Percentiles rank a stretch among this genome's conserved stretches.
phyloP scores from a whole-genome alignment of 2,329 filamentous ascomycete species.

The Bimuria novae-zelandiae region DNA sequence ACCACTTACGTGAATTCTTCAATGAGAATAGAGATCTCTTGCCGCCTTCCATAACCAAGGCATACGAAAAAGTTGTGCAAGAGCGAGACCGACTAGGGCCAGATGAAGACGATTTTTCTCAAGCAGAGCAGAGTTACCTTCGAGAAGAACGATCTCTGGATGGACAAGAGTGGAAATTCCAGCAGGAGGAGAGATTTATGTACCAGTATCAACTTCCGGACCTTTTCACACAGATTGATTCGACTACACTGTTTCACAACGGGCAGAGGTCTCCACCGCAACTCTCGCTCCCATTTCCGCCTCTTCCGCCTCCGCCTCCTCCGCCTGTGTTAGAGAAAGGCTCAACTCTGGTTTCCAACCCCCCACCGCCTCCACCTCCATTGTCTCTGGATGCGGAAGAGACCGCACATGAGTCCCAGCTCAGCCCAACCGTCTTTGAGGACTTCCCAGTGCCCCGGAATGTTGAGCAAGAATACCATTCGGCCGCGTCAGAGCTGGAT shows the following conservation, averaged over 20 bases:
- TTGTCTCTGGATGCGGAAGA: neutral
- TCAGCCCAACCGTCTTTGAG: no score
- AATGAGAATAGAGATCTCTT: conserved; percentile 7
- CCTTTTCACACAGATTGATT: neutral
- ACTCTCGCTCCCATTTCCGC: neutral
- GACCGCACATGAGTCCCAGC: neutral
- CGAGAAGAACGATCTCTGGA: conserved; percentile 18
- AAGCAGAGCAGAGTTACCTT: conserved; percentile 14
- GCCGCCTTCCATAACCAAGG: conserved; percentile 7
- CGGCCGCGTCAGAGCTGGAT: no score
- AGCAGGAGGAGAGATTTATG: conserved; percentile 22
- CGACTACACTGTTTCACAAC: neutral
- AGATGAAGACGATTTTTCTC: conserved; percentile 23
- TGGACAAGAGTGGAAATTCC: conserved; percentile 24
- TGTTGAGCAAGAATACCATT: no score
- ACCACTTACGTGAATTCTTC: conserved; percentile 10
- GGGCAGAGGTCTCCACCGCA: no score
- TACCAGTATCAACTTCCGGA: conserved; percentile 23
- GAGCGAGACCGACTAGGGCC: conserved; percentile 20
- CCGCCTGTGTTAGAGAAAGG: neutral
- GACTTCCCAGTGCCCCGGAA: no score
- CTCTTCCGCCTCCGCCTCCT: neutral
- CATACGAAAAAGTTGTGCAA: conserved; percentile 16
- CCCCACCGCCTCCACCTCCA: conserved; percentile 5
- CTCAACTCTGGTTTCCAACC: neutral